Percentiles rank a stretch among this genome's conserved stretches.
Conservation (phyloP, 192 early-diverging fungal species). For the Dissophora ornata region DNA sequence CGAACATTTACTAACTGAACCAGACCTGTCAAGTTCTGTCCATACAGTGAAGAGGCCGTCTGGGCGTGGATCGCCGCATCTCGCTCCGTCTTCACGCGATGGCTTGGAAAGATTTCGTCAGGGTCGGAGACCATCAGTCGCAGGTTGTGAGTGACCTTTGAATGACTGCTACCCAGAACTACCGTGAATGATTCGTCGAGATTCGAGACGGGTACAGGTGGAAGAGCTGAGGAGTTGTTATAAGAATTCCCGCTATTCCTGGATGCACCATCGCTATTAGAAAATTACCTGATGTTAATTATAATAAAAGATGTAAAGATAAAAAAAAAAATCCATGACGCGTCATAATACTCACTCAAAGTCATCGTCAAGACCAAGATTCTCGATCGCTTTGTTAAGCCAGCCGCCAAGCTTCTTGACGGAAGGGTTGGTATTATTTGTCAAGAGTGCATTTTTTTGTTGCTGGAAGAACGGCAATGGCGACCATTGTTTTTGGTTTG, state of each 20-base stretch:
- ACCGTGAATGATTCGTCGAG: constrained; percentile 81
- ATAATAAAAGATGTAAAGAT: neutral
- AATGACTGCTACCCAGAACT: constrained; percentile 75
- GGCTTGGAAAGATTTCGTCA: constrained; percentile 35
- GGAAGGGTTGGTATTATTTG: constrained; percentile 55
- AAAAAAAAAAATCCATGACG: neutral
- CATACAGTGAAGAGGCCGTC: constrained; percentile 73
- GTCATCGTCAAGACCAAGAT: constrained; percentile 67
- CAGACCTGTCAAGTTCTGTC: constrained; percentile 67
- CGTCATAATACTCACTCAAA: constrained; percentile 33
- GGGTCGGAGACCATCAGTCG: constrained; percentile 65
- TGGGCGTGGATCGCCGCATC: constrained; percentile 76
- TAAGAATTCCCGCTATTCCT: constrained; percentile 6
- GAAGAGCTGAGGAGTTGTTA: neutral
- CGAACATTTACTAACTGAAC: constrained; percentile 61
- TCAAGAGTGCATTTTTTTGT: constrained; percentile 62
- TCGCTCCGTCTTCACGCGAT: constrained; percentile 50
- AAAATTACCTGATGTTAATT: neutral
- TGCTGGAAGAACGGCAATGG: constrained; percentile 67
- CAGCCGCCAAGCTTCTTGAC: constrained; percentile 63
- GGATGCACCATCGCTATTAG: neutral
- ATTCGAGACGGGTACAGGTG: constrained; percentile 39
- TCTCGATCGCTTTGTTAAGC: constrained; percentile 76
- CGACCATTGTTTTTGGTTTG: too few relatives aligned
- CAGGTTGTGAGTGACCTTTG: constrained; percentile 79